Evolutionary conservation across 768 basidiomycete genomes (phyloP).

Genomic region (Suillus subalutaceus): DNA sequence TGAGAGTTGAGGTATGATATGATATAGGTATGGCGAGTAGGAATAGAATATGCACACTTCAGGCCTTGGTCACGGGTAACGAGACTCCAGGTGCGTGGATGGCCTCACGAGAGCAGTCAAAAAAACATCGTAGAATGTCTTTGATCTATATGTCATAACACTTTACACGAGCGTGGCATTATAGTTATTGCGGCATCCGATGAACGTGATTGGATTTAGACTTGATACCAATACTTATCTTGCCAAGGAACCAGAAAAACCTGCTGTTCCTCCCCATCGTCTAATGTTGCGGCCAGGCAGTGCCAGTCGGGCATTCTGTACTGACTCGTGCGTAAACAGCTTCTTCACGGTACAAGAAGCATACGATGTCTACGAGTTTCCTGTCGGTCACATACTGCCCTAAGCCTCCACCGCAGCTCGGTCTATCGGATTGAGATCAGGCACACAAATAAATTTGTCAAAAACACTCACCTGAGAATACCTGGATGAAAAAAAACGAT

Average conservation of each 20-base stretch:
- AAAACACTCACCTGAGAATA: slow-evolving; percentile 61
- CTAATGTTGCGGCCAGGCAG: slow-evolving; percentile 40
- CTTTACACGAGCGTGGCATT: neutral
- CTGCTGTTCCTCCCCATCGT: slow-evolving; percentile 53
- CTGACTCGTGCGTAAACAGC: slow-evolving; percentile 41
- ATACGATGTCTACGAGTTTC: slow-evolving; percentile 69
- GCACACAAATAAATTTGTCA: slow-evolving; percentile 12
- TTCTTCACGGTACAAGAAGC: slow-evolving; percentile 54
- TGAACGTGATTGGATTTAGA: slow-evolving; percentile 34
- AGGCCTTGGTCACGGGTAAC: neutral
- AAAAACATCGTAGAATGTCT: neutral
- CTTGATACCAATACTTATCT: slow-evolving; percentile 68
- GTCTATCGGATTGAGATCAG: slow-evolving; percentile 40
- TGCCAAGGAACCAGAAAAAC: slow-evolving; percentile 62
- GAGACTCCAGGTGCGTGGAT: neutral
- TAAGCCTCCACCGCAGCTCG: slow-evolving; percentile 73
- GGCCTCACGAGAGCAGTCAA: neutral
- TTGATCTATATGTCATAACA: neutral
- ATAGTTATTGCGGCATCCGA: neutral
- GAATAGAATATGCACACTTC: neutral
- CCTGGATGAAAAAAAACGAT: slow-evolving; percentile 72
- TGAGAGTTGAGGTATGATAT: neutral
- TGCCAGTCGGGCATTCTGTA: slow-evolving; percentile 14
- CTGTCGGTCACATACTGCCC: slow-evolving; percentile 73
- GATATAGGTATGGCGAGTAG: neutral